Percentiles rank a stretch among this genome's conserved stretches.
phyloP scores from a whole-genome alignment of 2,329 filamentous ascomycete species.

The Madurella fahalii region DNA sequence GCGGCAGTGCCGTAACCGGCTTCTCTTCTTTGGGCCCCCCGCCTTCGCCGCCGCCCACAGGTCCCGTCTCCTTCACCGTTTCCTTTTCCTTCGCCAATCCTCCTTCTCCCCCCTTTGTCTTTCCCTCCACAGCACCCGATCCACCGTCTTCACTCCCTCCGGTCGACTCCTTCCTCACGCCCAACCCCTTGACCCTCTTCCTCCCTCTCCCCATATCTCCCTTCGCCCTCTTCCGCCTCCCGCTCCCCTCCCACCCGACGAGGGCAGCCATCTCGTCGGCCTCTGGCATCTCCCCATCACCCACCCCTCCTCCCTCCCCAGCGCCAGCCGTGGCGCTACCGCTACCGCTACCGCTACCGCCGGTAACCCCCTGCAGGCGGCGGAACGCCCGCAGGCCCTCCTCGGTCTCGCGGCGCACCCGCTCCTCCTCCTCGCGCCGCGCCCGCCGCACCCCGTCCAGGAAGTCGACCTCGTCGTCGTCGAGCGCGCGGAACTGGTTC shows the following conservation, averaged over 20 bases:
- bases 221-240: constrained; percentile 36
- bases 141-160: constrained; percentile 4
- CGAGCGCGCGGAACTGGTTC: constrained; percentile 73
- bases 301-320: constrained; percentile 17
- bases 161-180: constrained; percentile 23
- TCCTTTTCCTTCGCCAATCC: constrained; percentile 11
- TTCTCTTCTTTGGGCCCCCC: background rate
- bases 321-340: constrained; percentile 7
- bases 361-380: constrained; percentile 39
- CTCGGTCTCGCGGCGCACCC: constrained; percentile 51
- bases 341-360: constrained; percentile 7
- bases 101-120: constrained; percentile 9
- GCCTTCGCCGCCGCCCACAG: background rate
- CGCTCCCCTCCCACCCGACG: constrained; percentile 26
- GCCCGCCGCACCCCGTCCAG: constrained; percentile 55
- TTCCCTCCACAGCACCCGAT: constrained; percentile 24
- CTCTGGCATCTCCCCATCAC: constrained; percentile 31
- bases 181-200: constrained; percentile 19
- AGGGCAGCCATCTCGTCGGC: constrained; percentile 36
- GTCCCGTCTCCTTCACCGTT: constrained; percentile 1
- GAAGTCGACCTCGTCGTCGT: constrained; percentile 77
- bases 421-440: constrained; percentile 51
- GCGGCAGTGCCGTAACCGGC: background rate
- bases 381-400: constrained; percentile 55
- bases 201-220: constrained; percentile 23